Evolutionary conservation across 139 green algal species (phyloP).

Genomic region (Pleodorina starrii): DNA sequence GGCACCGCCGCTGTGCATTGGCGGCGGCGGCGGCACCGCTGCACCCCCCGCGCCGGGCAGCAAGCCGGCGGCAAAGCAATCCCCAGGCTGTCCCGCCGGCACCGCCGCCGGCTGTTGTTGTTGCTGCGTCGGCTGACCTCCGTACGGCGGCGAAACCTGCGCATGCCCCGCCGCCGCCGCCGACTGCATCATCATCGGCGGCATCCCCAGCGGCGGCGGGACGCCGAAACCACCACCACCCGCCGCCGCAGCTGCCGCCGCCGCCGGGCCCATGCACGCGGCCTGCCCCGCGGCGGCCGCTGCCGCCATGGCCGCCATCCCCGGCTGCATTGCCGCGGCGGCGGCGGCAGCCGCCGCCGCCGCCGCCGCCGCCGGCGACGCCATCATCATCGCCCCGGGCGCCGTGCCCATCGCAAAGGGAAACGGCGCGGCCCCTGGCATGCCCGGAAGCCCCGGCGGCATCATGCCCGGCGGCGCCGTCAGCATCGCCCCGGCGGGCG

Average conservation of each 20-base stretch:
- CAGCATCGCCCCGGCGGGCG: no score
- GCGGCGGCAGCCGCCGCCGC: slow-evolving; percentile 11
- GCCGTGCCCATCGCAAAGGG: slow-evolving; percentile 7
- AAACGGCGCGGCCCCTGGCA: slow-evolving; percentile 19
- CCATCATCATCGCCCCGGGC: slow-evolving; percentile 14
- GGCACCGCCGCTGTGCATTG: neutral
- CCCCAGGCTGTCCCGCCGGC: neutral
- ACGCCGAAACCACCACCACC: neutral
- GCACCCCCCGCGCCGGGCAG: neutral
- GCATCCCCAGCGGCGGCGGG: neutral
- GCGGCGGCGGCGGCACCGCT: no score
- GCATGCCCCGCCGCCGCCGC: neutral
- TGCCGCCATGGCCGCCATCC: slow-evolving; percentile 24
- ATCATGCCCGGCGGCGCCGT: slow-evolving; percentile 31
- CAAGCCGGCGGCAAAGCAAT: neutral
- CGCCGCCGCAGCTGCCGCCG: neutral
- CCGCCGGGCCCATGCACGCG: slow-evolving; percentile 5
- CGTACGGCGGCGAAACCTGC: neutral
- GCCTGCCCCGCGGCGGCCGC: slow-evolving; percentile 20
- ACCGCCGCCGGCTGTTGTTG: neutral
- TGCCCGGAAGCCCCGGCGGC: slow-evolving; percentile 36
- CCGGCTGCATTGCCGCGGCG: slow-evolving; percentile 10
- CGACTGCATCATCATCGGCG: neutral
- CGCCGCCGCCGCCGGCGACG: slow-evolving; percentile 13
- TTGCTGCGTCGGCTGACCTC: neutral